Percentiles rank a stretch among this genome's conserved stretches.
phyloP scores from a whole-genome alignment of 2,329 filamentous ascomycete species.

The Sclerotinia subarctica region DNA sequence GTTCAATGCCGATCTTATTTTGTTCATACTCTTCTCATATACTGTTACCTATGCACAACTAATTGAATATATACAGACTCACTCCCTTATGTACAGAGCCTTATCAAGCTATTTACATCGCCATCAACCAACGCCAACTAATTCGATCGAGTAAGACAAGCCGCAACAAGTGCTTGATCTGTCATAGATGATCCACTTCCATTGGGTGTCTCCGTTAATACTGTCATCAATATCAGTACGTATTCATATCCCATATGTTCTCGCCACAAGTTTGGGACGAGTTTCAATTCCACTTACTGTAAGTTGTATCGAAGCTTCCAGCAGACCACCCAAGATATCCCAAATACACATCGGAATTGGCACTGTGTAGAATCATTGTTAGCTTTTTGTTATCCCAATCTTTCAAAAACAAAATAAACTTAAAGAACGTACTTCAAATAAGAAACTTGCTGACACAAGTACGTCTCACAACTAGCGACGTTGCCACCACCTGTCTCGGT shows the following conservation, averaged over 20 bases:
- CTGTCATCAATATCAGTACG: slow-evolving; percentile 20
- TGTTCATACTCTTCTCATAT: not conserved
- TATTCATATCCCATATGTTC: too few relatives aligned
- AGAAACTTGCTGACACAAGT: slow-evolving; percentile 38
- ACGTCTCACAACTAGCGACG: slow-evolving; percentile 36
- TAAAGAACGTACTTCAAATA: slow-evolving; percentile 34
- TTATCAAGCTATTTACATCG: not conserved
- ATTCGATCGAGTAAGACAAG: slow-evolving; percentile 27
- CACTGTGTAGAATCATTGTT: slow-evolving; percentile 24
- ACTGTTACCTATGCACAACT: not conserved
- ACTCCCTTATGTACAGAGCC: not conserved
- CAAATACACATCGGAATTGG: slow-evolving; percentile 41
- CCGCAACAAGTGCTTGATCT: slow-evolving; percentile 31
- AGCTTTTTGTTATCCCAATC: not conserved
- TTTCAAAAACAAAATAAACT: not conserved
- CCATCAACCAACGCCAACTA: not conserved
- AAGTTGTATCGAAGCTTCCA: slow-evolving; percentile 37
- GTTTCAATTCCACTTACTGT: slow-evolving; percentile 24
- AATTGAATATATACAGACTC: not conserved
- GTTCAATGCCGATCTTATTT: not conserved
- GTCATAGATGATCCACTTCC: slow-evolving; percentile 24
- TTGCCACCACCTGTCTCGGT: slow-evolving; percentile 50
- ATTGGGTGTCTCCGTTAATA: slow-evolving; percentile 31
- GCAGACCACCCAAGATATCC: slow-evolving; percentile 42
- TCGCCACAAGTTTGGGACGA: not conserved